Evolutionary conservation across 116 monocot species (phyloP).

Genomic region (Cymodocea nodosa): DNA sequence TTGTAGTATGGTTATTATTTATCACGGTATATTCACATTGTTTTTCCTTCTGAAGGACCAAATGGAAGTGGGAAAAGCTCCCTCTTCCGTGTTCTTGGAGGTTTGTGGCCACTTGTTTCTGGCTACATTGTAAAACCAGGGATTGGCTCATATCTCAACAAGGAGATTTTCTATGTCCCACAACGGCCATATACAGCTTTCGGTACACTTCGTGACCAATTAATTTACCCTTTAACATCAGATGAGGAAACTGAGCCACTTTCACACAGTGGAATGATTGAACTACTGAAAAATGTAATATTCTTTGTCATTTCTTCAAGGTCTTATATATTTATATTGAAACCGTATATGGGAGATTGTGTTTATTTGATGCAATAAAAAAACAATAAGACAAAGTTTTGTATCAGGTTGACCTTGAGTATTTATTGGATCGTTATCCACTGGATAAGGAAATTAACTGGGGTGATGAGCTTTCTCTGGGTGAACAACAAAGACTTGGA

Average conservation of each 20-base stretch:
- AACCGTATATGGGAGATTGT: no score
- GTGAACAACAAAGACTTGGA: slow-evolving; percentile 95
- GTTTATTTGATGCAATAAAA: no score
- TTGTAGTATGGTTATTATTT: no score
- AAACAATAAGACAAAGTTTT: neutral
- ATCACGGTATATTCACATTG: neutral
- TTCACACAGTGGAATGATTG: slow-evolving; percentile 65
- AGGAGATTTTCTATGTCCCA: slow-evolving; percentile 99
- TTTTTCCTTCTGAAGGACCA: slow-evolving; percentile 48
- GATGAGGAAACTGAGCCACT: slow-evolving; percentile 70
- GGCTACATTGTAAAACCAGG: slow-evolving; percentile 96
- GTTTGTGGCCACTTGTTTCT: slow-evolving; percentile 94
- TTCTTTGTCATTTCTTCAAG: no score
- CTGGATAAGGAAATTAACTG: slow-evolving; percentile 87
- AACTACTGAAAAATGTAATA: slow-evolving; percentile 84
- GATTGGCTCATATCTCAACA: slow-evolving; percentile 93
- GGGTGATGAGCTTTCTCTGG: slow-evolving; percentile 98
- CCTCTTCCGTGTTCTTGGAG: slow-evolving; percentile 95
- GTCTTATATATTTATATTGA: no score
- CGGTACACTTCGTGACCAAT: slow-evolving; percentile 95
- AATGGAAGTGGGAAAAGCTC: slow-evolving; percentile 99
- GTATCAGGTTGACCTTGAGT: slow-evolving; percentile 91
- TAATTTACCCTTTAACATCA: slow-evolving; percentile 91
- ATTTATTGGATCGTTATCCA: slow-evolving; percentile 92
- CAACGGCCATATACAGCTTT: slow-evolving; percentile 98